Evolutionary conservation across 2,329 filamentous ascomycete genomes (phyloP).

Genomic region (Myrmaecium sp.): DNA sequence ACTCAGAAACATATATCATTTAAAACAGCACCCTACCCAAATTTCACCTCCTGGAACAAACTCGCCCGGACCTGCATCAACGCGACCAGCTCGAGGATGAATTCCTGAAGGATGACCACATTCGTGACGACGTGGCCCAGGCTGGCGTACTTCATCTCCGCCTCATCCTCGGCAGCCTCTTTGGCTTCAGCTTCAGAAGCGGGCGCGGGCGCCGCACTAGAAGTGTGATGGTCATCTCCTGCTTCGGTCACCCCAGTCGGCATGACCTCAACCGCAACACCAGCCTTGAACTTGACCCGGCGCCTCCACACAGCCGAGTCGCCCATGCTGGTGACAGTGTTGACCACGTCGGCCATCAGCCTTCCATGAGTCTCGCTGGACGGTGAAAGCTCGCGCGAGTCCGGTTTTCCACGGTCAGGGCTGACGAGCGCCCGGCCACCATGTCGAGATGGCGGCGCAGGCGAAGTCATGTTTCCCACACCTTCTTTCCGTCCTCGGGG

Average conservation of each 20-base stretch:
- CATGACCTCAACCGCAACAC: slow-evolving; percentile 15
- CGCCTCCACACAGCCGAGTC: slow-evolving; percentile 15
- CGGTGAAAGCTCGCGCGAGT: slow-evolving; percentile 12
- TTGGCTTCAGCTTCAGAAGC: background rate
- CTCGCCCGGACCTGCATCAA: slow-evolving; percentile 31
- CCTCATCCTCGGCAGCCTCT: slow-evolving; percentile 8
- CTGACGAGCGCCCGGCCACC: slow-evolving; percentile 13
- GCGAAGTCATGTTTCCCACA: slow-evolving; percentile 10
- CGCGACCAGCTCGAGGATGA: slow-evolving; percentile 31
- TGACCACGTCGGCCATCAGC: slow-evolving; percentile 17
- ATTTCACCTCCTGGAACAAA: slow-evolving; percentile 29
- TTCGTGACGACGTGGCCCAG: slow-evolving; percentile 33
- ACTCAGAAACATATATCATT: no score
- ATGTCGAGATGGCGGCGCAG: slow-evolving; percentile 10
- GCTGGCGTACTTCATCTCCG: slow-evolving; percentile 23
- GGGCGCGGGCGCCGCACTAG: background rate
- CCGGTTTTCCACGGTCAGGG: background rate
- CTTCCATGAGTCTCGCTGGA: slow-evolving; percentile 14
- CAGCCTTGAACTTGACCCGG: slow-evolving; percentile 16
- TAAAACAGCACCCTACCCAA: slow-evolving; percentile 11
- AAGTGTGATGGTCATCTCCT: background rate
- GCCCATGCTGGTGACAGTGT: slow-evolving; percentile 9
- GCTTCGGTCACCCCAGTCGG: no score
- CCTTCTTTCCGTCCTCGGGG: slow-evolving; percentile 20
- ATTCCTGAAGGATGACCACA: slow-evolving; percentile 32